Base-by-base conservation (phyloP, 2,329 filamentous ascomycete genomes). In the Fonsecaea pugnacius region DNA sequence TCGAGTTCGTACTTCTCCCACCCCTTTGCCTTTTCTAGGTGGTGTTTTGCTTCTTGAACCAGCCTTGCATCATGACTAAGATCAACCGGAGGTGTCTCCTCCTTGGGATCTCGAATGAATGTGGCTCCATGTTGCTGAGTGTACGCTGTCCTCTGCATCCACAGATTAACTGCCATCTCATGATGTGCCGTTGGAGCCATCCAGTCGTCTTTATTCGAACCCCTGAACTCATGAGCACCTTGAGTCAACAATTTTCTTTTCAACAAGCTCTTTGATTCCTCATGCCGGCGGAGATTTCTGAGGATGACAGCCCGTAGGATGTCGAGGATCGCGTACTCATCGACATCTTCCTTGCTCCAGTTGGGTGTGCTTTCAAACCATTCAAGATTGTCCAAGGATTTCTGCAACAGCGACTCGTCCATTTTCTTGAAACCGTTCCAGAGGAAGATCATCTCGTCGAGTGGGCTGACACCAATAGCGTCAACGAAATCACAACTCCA, bases 341-440 rank as follows among this genome's bases (percentile, higher is more conserved):
- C 87, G 4, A 79, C 66, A 0, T 78, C 78, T 69, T 88, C 85
- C 38, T 79, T 77, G 4, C 73, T 75, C 83, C 83, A 86, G 18
- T 63, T 52, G 5, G 58, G 32, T 12, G 79, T 72, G 65, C 85
- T 81, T 38, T 82, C 82, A 54, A 86, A 88, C 78, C 92, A 96
- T 0, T 81, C 79, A 10, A 96, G 78, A n/a, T 84, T 83, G 0
- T 75, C 77, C 40, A 91, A 75, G 0, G 87, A 91, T 48, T 81
- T 78, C 54, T 89, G 80, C 14, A 96, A 80, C 65, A 94, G 85
- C 0, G 79, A 78, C 0, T 78, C 71, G 1, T 84, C 81, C 91
- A 96, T 96, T 60, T 92, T 87, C 77, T 91, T 94, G 71, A 87
- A 87, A 0, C 93, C 94, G 73, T 91, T 93, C 93, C 93, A 98